Evolutionary conservation across 2,329 filamentous ascomycete species (phyloP), one percentile per base, ranked within the genome.

Genomic region (Aspergillus unguis): DNA sequence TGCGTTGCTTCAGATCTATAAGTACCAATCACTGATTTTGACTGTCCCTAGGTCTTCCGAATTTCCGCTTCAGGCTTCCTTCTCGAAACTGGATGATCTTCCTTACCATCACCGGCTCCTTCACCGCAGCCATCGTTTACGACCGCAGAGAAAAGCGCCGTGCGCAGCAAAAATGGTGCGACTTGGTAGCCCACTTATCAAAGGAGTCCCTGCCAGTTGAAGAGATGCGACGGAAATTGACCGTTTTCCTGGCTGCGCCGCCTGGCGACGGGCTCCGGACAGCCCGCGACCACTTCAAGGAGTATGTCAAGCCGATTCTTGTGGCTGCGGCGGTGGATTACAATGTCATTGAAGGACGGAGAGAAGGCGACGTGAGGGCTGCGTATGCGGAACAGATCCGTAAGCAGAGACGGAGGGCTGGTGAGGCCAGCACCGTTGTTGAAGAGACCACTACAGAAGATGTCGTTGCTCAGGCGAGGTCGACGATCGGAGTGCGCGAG

Each of bases 1-100:
- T n/a, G n/a, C 35, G n/a, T 5, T 41, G 6, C 26, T 29, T 4
- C 8, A 26, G n/a, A n/a, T 32, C 4, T 25, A 8, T 17, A 7
- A 26, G 17, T n/a, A 4, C 4, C 3, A 33, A 32, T 4, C 8
- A 37, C 46, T 49, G 11, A 42, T 25, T 6, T 2, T 36, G 36
- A 52, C 33, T 23, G 6, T 6, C 25, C 23, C 25, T 52, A 86
- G 92, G 92, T 52, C 77, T 99, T 53, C 92, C 92, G 46, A 88
- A 86, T 61, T 83, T 96, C 56, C 87, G 88, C 54, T 81, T 85
- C 62, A 90, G 85, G 72, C 84, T 99, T 17, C 94, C 94, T 6
- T 97, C 92, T 17, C 88, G 94, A 56, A 97, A 97, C 71, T 99
- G 94, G 94, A 84, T 94, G 75, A 96, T 99, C 65, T 99, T 99